phyloP scores from a whole-genome alignment of 75 land plant species.

The Pinus albicaulis region DNA sequence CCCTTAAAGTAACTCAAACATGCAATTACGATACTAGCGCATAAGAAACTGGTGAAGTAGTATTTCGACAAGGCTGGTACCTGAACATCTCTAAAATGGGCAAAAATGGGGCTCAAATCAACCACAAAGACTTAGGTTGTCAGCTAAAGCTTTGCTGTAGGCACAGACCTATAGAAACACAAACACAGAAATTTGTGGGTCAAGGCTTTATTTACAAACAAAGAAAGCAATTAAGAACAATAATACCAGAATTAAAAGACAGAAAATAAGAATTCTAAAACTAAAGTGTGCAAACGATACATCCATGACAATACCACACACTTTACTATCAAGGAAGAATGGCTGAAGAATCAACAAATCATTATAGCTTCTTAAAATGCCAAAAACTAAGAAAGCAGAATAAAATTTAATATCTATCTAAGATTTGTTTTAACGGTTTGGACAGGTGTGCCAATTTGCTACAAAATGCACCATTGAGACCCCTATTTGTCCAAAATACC shows the following conservation, averaged over 20 bases:
- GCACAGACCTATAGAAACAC: not conserved
- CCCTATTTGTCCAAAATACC: too few species aligned
- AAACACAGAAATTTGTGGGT: not conserved
- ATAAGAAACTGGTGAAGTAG: not conserved
- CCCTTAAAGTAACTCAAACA: conserved; percentile 2
- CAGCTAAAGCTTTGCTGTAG: not conserved
- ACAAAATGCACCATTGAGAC: too few species aligned
- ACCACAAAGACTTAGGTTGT: conserved; percentile 3
- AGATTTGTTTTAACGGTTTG: too few species aligned
- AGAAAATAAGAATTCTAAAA: not conserved
- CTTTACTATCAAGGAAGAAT: too few species aligned
- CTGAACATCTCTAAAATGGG: conserved; percentile 11
- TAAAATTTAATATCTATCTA: too few species aligned
- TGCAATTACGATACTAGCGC: not conserved
- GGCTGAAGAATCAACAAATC: too few species aligned
- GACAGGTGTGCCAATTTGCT: too few species aligned
- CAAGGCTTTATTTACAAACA: not conserved
- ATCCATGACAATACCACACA: too few species aligned
- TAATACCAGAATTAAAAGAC: not conserved
- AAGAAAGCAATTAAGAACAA: not conserved
- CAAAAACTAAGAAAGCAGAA: too few species aligned
- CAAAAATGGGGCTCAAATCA: conserved; percentile 5
- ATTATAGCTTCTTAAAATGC: too few species aligned
- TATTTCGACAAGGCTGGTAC: conserved; percentile 4
- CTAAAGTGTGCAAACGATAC: too few species aligned